Evolutionary conservation across 176 grass and related monocot species (phyloP), one percentile per base, ranked within the genome.

Genomic region (Carex kokanica): DNA sequence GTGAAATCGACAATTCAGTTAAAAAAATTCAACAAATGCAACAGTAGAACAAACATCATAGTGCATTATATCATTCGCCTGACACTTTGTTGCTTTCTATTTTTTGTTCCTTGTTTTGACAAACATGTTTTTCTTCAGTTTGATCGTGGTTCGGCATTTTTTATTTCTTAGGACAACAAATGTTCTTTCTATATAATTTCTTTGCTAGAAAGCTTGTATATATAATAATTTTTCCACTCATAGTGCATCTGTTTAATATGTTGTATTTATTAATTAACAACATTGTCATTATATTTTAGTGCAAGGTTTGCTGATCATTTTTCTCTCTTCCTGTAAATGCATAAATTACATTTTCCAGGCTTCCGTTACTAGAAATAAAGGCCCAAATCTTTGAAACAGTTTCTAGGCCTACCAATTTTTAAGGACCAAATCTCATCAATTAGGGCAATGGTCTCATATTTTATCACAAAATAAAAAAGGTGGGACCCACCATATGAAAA

Each of bases 1-100:
- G 71, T 0, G 93, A 90, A 81, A 63, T 73, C 18, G 78, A 89
- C 55, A 29, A 25, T 72, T 52, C 71, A 25, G 55, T 61, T 68
- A 58, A 86, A 64, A 88, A 74, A 8, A 74, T 34, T 31, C 75
- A 54, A 62, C 72, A 25, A 36, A 60, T 52, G 64, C 53, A 25
- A 60, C 74, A 75, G 16, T 2, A 3, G 60, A 67, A 82, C 75
- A 81, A 56, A 74, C 15, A 57, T 47, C 65, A 5, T 84, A 81
- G 58, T 61, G 77, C 41, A 43, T 79, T 70, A 4, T 7, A 38
- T 47, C 21, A 45, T n/a, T 24, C 2, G 57, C 47, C 18, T 8
- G 17, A 12, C 8, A 14, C 80, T 21, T 71, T 43, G 12, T 47
- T 52, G 10, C 5, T 65, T 38, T 84, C 21, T 17, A 12, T 79